Evolutionary conservation across 495 filamentous ascomycete species (phyloP), one percentile per base, ranked within the genome.

Genomic region (Bryoglossum gracile): DNA sequence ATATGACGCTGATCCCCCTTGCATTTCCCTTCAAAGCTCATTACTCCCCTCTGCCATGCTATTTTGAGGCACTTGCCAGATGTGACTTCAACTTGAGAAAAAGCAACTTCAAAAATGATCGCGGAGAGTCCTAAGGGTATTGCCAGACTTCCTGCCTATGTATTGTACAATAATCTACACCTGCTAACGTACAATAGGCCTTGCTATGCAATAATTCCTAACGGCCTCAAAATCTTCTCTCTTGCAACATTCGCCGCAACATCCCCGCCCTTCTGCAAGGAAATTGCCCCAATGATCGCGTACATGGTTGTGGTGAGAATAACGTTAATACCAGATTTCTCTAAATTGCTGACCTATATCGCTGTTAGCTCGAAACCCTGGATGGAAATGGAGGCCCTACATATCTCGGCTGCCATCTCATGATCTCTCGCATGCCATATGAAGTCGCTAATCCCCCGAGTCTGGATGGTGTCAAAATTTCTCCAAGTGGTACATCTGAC

Each of bases 401-500:
- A 65, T 80, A 73, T 61, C 75, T 78, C 11, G 92, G 92, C 56
- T 82, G 84, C 92, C 92, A 98, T 66, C 92, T 76, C 51, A 91
- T 62, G 16, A 96, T 88, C 8, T 73, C 70, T 36, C 70, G 54
- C 57, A 97, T 61, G 2, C 87, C 83, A 43, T 86, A 81, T n/a
- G 77, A 72, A 17, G 72, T 57, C 21, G 83, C 87, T 44, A 97
- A 63, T 38, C 71, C 65, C 35, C 80, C 74, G 36, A 94, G 52
- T 59, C 84, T 81, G 5, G 66, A 58, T 37, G 77, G 77, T 28
- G 74, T 68, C 33, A 84, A 66, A 10, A 77, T 60, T 26, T 76
- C 69, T 56, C 74, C 78, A 3, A 80, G 68, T 34, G 71, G 77
- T 25, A 62, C 66, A 4, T 50, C 28, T 28, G 70, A 78, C 10